A percentile compares a stretch with the other conserved stretches of the same genome.
Conservation (phyloP, 352 stramenopile species). For the Thalassiosira hispida region DNA sequence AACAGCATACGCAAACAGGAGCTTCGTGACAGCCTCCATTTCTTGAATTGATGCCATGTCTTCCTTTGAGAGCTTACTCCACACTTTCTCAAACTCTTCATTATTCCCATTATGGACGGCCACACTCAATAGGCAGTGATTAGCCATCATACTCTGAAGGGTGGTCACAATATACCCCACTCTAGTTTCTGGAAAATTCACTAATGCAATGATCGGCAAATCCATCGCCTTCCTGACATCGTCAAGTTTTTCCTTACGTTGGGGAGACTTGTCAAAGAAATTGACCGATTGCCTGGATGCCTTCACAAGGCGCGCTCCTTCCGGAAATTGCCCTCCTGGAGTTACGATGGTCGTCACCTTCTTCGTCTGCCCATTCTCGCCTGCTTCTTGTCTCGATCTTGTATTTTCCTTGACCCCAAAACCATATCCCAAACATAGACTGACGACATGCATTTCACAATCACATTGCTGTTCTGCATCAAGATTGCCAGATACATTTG, state of each 20-base stretch:
- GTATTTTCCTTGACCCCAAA: conserved; percentile 4
- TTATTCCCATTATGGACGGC: neutral
- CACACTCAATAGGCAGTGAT: conserved; percentile 6
- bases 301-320: neutral
- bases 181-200: conserved; percentile 13
- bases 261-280: conserved; percentile 2
- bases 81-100: conserved; percentile 6
- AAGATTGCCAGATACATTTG: neutral
- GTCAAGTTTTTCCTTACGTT: conserved; percentile 11
- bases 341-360: conserved; percentile 3
- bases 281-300: neutral
- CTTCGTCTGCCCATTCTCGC: neutral
- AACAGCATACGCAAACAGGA: conserved; percentile 1
- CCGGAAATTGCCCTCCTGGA: neutral
- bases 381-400: neutral
- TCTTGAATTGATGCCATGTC: conserved; percentile 9
- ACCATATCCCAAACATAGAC: neutral
- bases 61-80: neutral
- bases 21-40: conserved; percentile 2
- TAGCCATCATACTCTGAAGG: neutral
- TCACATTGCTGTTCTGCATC: neutral
- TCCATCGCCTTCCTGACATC: neutral
- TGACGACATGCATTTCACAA: neutral
- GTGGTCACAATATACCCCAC: neutral
- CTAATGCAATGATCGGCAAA: neutral